phyloP scores from a whole-genome alignment of 2,329 filamentous ascomycete genomes.

The Ampelomyces quisqualis region DNA sequence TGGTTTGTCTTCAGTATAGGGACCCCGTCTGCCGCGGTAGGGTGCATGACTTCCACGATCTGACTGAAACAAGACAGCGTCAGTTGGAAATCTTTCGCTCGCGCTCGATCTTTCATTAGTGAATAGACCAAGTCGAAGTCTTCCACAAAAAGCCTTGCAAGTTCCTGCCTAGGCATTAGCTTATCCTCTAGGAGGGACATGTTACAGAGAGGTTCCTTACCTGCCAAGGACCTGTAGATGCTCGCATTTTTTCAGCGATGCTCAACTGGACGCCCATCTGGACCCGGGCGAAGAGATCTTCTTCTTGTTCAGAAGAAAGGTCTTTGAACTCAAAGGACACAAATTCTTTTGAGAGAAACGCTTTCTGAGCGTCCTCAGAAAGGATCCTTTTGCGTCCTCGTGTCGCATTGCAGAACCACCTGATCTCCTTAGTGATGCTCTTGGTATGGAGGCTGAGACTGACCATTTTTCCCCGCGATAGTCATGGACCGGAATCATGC shows the following conservation, averaged over 20 bases:
- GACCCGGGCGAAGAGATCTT: constrained; percentile 52
- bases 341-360: constrained; percentile 46
- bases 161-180: too few species aligned
- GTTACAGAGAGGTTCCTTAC: too few species aligned
- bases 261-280: constrained; percentile 50
- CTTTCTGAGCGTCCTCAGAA: constrained; percentile 35
- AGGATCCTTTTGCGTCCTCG: constrained; percentile 35
- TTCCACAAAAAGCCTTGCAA: constrained; percentile 46
- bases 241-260: constrained; percentile 51
- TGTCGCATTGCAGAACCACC: constrained; percentile 27
- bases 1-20: constrained; percentile 29
- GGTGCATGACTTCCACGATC: constrained; percentile 40
- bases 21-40: constrained; percentile 22
- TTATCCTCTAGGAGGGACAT: too few species aligned
- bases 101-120: constrained; percentile 30
- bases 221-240: constrained; percentile 50
- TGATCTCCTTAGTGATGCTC: constrained; percentile 11
- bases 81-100: constrained; percentile 39
- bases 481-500: constrained; percentile 49
- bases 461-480: constrained; percentile 47
- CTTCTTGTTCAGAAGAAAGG: constrained; percentile 46
- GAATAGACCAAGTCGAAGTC: constrained; percentile 45
- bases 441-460: constrained; percentile 1
- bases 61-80: constrained; percentile 41
- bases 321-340: constrained; percentile 49